These are phyloP conservation scores for Aphanocladium album DNA, from an alignment of 2,329 filamentous ascomycete species.

Conservation along the genomic window DNA sequence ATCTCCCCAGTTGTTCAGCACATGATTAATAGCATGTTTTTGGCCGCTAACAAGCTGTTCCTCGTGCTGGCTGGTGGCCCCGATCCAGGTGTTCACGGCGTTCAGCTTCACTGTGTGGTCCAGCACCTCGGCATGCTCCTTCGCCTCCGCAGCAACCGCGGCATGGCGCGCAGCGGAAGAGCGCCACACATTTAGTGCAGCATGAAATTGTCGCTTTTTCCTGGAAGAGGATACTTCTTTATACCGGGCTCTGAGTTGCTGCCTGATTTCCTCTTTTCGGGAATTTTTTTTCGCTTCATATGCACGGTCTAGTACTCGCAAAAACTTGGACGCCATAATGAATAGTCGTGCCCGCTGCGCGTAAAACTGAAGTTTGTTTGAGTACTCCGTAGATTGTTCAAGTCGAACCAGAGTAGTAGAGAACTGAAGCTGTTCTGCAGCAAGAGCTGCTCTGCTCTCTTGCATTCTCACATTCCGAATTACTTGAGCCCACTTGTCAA, in stretches of 20 bases:
- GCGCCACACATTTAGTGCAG: not conserved
- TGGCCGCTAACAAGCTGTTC: not conserved
- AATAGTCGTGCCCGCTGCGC: constrained; percentile 7
- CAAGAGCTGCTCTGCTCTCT: not conserved
- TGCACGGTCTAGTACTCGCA: constrained; percentile 6
- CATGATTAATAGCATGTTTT: not conserved
- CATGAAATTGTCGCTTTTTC: constrained; percentile 8
- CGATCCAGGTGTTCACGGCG: constrained; percentile 21
- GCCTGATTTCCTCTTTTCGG: constrained; percentile 9
- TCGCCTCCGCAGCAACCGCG: not conserved
- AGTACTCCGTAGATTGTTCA: not conserved
- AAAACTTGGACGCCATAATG: constrained; percentile 6
- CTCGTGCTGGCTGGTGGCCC: constrained; percentile 17
- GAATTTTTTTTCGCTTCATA: not conserved
- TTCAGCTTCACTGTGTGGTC: not conserved
- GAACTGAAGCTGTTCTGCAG: not conserved
- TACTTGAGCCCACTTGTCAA: not conserved
- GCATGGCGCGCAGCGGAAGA: not conserved
- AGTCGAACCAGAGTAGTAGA: not conserved
- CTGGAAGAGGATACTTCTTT: constrained; percentile 8
- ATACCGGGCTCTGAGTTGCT: constrained; percentile 8
- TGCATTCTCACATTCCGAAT: not conserved
- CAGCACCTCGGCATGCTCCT: constrained; percentile 11
- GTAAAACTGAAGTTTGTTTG: not conserved
- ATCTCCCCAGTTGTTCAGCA: constrained; percentile 21